Evolutionary conservation across 805 yeast genomes (phyloP), one percentile per base, ranked within the genome.

Genomic region (Myxozyma lipomycoides): DNA sequence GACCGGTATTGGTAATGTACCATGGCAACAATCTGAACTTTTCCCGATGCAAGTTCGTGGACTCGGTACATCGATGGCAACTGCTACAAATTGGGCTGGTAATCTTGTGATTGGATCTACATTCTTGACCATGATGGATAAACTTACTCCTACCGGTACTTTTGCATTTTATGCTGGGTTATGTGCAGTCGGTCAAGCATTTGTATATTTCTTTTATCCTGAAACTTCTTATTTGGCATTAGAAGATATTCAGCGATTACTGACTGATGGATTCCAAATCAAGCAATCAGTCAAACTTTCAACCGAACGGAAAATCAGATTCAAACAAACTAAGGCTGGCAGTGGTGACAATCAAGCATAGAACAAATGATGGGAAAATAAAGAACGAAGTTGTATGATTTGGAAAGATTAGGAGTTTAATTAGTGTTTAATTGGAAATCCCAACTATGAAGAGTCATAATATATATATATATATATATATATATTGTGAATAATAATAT

Each of bases 1-100:
- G 43, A 73, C 87, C 59, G 98, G 98, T 60, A 86, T 90, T 60
- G 98, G 98, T 71, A 90, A 91, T 68, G 93, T 88, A 48, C 97
- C 98, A 49, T 91, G 98, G 98, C 96, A 91, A 66, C 97, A 93
- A 66, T 84, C 91, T 50, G 98, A 91, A 70, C 73, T 91, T 64
- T 89, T 93, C 72, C 93, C 97, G 32, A 95, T 90, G 75, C 79
- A 82, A 55, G 96, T 91, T 30, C 81, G 98, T 67, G 95, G 96
- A 52, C 76, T 88, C 42, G 98, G 98, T 54, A 82, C 89, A 7
- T 86, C 95, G 51, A 83, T 80, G 63, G 89, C 96, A 1, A 87
- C 97, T 10, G 91, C 93, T 15, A 82, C 90, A 40, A 91, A 91
- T 72, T 91, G 98, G 98, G 80, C 88, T 4, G 98, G 98, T 45